Conservation (phyloP, 495 filamentous ascomycete species). For the Bathelium albidoporum region DNA sequence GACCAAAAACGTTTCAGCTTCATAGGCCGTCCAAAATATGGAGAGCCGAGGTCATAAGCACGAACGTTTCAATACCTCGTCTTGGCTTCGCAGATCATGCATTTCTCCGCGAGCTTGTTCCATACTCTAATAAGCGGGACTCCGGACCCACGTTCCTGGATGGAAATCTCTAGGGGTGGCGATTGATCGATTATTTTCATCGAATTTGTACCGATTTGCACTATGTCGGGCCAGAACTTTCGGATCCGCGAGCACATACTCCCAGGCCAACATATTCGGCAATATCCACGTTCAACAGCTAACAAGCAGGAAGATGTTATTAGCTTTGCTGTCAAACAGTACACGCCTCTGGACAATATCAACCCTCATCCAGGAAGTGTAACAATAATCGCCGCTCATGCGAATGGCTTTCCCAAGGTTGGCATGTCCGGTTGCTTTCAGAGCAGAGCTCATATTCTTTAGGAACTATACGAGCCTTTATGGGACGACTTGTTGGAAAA, state of each 20-base stretch:
- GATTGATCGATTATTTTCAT: no score
- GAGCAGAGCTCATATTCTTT: conserved; percentile 3
- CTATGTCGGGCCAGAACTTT: conserved; percentile 13
- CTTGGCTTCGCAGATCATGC: no score
- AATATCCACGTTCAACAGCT: conserved; percentile 25
- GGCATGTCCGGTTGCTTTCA: background rate
- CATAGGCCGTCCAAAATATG: background rate
- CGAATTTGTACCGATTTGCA: background rate
- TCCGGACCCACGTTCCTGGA: no score
- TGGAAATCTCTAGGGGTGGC: no score
- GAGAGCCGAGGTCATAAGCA: no score
- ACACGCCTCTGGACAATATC: conserved; percentile 28
- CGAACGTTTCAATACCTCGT: no score
- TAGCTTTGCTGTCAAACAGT: conserved; percentile 37
- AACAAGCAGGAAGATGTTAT: conserved; percentile 31
- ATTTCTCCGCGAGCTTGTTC: no score
- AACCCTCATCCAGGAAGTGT: conserved; percentile 26
- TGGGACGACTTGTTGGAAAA: conserved; percentile 34
- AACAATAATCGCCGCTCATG: conserved; percentile 40
- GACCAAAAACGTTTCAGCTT: no score
- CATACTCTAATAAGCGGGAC: no score
- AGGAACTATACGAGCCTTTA: conserved; percentile 39
- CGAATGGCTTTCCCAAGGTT: conserved; percentile 39
- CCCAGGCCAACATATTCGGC: conserved; percentile 29
- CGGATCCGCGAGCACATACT: conserved; percentile 29